These are phyloP conservation scores for Venturia asperata DNA, from an alignment of 2,329 filamentous ascomycete genomes.

Conservation along the genomic window DNA sequence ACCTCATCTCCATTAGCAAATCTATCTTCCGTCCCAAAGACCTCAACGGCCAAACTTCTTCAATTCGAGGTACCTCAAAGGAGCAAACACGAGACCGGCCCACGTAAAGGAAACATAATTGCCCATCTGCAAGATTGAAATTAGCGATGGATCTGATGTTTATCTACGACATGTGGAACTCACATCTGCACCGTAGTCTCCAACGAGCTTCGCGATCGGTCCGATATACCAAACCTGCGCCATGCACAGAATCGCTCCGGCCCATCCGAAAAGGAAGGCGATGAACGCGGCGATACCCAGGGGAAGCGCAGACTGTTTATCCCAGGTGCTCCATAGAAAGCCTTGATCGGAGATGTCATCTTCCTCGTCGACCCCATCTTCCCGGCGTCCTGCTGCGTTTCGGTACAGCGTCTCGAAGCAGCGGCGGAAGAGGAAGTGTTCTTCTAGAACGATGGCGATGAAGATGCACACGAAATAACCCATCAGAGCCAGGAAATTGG, in stretches of 20 bases:
- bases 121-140: slow-evolving; percentile 41
- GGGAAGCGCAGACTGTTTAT: slow-evolving; percentile 26
- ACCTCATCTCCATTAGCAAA: not conserved
- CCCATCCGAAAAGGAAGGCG: slow-evolving; percentile 30
- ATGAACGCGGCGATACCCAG: slow-evolving; percentile 32
- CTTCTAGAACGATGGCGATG: slow-evolving; percentile 23
- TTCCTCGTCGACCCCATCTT: not conserved
- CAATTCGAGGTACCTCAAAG: slow-evolving; percentile 46
- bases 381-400: slow-evolving; percentile 45
- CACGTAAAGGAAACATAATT: slow-evolving; percentile 55
- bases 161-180: slow-evolving; percentile 24
- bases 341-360: slow-evolving; percentile 23
- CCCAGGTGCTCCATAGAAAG: slow-evolving; percentile 30
- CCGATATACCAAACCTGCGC: slow-evolving; percentile 31
- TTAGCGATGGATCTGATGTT: slow-evolving; percentile 25
- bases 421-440: slow-evolving; percentile 37
- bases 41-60: slow-evolving; percentile 41
- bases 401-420: slow-evolving; percentile 59
- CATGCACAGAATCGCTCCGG: slow-evolving; percentile 32
- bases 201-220: slow-evolving; percentile 21
- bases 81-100: slow-evolving; percentile 51
- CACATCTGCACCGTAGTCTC: slow-evolving; percentile 15
- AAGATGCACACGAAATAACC: slow-evolving; percentile 30
- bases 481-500: slow-evolving; percentile 27
- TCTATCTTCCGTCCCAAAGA: not conserved